These are phyloP conservation scores for Cordyceps cicadae DNA, from an alignment of 2,329 filamentous ascomycete genomes.

Conservation along the genomic window DNA sequence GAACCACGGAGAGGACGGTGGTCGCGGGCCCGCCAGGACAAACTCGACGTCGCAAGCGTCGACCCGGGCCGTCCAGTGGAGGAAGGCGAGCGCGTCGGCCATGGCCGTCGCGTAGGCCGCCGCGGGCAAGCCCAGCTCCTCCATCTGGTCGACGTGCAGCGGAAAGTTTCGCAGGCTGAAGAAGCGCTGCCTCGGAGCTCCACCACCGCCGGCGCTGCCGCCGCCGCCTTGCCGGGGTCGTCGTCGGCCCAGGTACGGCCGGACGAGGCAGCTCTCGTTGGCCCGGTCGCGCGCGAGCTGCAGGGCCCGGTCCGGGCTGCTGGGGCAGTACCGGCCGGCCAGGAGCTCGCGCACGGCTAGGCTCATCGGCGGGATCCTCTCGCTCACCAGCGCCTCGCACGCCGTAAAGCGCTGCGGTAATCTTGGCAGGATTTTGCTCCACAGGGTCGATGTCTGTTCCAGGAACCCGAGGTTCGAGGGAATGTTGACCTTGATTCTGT, in stretches of 20 bases:
- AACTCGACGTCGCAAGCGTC: conserved; percentile 50
- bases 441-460: neutral
- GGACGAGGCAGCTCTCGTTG: conserved; percentile 40
- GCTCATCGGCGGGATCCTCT: conserved; percentile 20
- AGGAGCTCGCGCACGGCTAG: conserved; percentile 14
- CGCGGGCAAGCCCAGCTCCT: conserved; percentile 28
- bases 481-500: neutral
- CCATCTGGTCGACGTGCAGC: conserved; percentile 42
- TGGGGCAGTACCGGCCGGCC: conserved; percentile 15
- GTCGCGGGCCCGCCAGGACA: conserved; percentile 32
- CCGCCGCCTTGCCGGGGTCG: conserved; percentile 3
- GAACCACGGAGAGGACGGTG: too few relatives aligned
- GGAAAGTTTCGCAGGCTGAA: conserved; percentile 42
- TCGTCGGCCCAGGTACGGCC: conserved; percentile 38
- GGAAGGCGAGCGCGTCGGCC: conserved; percentile 40
- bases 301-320: neutral
- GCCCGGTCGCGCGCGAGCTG: conserved; percentile 17
- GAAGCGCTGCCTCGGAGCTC: neutral
- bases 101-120: conserved; percentile 34
- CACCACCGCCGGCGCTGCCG: neutral
- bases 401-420: conserved; percentile 10
- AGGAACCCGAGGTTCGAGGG: neutral
- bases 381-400: conserved; percentile 22
- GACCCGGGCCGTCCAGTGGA: conserved; percentile 39
- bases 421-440: neutral